Base-by-base conservation (phyloP, 768 basidiomycete genomes). In the Pluteus cervinus region DNA sequence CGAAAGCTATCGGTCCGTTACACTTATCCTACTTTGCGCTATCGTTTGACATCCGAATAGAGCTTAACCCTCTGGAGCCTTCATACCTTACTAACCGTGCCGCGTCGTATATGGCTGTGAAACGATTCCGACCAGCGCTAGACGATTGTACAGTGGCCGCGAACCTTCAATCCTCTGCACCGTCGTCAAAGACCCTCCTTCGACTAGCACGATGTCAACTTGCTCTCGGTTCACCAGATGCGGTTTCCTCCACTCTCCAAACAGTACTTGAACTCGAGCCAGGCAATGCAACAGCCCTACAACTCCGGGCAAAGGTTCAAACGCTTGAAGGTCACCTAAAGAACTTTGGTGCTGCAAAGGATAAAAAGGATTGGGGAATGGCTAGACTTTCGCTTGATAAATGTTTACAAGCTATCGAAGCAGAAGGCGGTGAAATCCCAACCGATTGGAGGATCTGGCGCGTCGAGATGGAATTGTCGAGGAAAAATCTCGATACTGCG, bases 1-100 rank as follows among this genome's bases (percentile, higher is more conserved):
- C 78, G 42, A 71, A 79, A 51, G 88, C 88, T 11, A 84, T 88
- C 54, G 77, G 86, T 69, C 45, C 40, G 61, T 50, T 24, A 33
- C 29, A 28, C 28, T 9, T 29, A 29, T 37, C 24, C 22, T 28
- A 26, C 31, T 41, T 38, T 36, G 9, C 26, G 18, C 37, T 42
- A 29, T 39, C 36, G 4, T 25, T 28, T 18, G 15, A 15, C 21
- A 8, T 31, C 10, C 15, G 10, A 35, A 20, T 38, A 83, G 78
- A 76, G 40, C 61, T 82, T 46, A 76, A 76, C 42, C 58, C 79
- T 1, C 48, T 64, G 3, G 84, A 91, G 56, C 77, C 88, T 1
- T 71, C 83, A 3, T 92, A 84, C 52, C 66, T 82, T 44, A 86
- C 87, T 1, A 93, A 93, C 56, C 79, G 89, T 20, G 89, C 90